These are phyloP conservation scores for Cladosporium phlei DNA, from an alignment of 2,329 filamentous ascomycete species.

Conservation along the genomic window DNA sequence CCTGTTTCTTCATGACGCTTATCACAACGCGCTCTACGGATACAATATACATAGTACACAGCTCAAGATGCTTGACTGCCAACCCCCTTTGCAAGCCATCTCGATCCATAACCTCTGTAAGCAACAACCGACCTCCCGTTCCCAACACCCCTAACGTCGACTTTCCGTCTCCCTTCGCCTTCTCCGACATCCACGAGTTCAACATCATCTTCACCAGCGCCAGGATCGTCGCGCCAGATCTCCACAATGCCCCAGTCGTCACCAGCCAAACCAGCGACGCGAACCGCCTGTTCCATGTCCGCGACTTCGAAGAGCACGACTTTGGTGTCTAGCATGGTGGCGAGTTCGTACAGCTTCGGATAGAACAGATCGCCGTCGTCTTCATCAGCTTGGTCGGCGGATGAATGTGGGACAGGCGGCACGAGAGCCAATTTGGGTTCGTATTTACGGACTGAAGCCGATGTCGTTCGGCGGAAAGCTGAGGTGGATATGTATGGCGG, in stretches of 20 bases:
- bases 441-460: constrained; percentile 70
- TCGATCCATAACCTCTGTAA: constrained; percentile 28
- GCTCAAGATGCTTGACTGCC: too few relatives aligned
- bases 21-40: too few relatives aligned
- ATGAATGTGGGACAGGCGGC: constrained; percentile 40
- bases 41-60: too few relatives aligned
- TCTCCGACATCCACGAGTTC: constrained; percentile 24
- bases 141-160: constrained; percentile 36
- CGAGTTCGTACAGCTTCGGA: constrained; percentile 56
- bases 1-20: too few relatives aligned
- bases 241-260: constrained; percentile 46
- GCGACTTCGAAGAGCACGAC: constrained; percentile 67
- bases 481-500: constrained; percentile 79
- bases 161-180: background rate
- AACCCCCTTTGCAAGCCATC: too few relatives aligned
- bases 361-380: constrained; percentile 60
- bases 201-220: constrained; percentile 44
- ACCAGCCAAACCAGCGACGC: constrained; percentile 52
- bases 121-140: constrained; percentile 43
- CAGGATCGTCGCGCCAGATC: constrained; percentile 68
- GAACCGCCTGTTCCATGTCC: constrained; percentile 60
- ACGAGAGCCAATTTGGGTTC: constrained; percentile 81
- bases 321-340: constrained; percentile 46
- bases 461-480: constrained; percentile 59
- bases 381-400: constrained; percentile 24